Conservation (phyloP, 1,139 yeast genomes). For the Pichia sp. region DNA sequence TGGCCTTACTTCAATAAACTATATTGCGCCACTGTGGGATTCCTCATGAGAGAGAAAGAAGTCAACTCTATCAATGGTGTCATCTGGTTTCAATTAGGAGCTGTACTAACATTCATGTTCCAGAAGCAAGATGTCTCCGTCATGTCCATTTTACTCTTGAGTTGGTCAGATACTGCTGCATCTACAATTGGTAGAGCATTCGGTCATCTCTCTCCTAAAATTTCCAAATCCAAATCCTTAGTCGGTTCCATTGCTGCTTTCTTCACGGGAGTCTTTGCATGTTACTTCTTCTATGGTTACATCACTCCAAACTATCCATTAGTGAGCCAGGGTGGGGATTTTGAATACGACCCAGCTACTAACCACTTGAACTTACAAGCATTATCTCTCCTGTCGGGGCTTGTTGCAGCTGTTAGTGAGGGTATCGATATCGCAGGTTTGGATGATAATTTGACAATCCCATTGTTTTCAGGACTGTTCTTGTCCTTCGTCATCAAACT, state of each 20-base stretch:
- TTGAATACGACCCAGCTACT: constrained; percentile 56
- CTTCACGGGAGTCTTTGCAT: constrained; percentile 57
- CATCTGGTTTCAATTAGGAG: constrained; percentile 76
- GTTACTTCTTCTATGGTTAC: constrained; percentile 63
- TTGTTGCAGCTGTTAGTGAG: constrained; percentile 82
- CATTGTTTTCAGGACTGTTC: constrained; percentile 36
- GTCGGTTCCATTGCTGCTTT: constrained; percentile 91
- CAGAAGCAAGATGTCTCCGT: constrained; percentile 79
- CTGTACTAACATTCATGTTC: constrained; percentile 57
- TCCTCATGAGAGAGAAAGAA: constrained; percentile 79
- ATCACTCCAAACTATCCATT: constrained; percentile 53
- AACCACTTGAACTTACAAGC: constrained; percentile 47
- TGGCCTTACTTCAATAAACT: constrained; percentile 52
- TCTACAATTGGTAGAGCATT: constrained; percentile 82
- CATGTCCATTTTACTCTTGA: constrained; percentile 67
- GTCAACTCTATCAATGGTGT: constrained; percentile 70
- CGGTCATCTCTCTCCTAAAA: constrained; percentile 78
- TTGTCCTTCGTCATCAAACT: constrained; percentile 8
- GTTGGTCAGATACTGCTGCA: constrained; percentile 99
- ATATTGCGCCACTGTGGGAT: constrained; percentile 64
- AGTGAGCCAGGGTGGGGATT: constrained; percentile 41
- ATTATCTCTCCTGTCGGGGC: constrained; percentile 60
- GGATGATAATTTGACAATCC: constrained; percentile 94
- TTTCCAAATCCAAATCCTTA: constrained; percentile 66
- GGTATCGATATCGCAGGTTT: constrained; percentile 64